Conservation (phyloP, 805 yeast genomes). For the Martiniozyma abietophila region DNA sequence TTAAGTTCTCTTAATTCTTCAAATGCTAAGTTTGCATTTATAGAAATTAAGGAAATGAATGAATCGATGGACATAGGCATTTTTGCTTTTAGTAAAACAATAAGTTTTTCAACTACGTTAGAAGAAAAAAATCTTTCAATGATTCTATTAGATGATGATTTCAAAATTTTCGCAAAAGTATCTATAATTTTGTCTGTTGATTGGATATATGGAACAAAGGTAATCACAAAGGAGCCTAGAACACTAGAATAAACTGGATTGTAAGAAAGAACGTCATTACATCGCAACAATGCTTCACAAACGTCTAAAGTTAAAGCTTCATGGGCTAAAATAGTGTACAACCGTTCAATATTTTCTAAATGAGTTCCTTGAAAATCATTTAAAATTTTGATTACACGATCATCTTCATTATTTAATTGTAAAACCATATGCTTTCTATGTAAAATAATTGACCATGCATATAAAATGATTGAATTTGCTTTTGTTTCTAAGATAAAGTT, state of each 20-base stretch:
- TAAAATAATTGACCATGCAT: constrained; percentile 58
- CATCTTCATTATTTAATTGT: constrained; percentile 23
- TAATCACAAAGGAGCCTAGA: constrained; percentile 33
- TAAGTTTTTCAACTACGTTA: constrained; percentile 33
- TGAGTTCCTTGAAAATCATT: constrained; percentile 6
- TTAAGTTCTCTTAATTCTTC: constrained; percentile 48
- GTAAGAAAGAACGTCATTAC: constrained; percentile 35
- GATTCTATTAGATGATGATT: constrained; percentile 35
- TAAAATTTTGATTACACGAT: constrained; percentile 10
- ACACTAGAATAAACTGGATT: constrained; percentile 45
- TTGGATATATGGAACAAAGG: constrained; percentile 41
- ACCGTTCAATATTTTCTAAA: constrained; percentile 15
- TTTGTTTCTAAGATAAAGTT: constrained; percentile 22
- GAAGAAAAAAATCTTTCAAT: constrained; percentile 38
- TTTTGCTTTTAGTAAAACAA: constrained; percentile 58
- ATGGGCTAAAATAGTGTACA: constrained; percentile 29
- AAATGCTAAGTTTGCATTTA: constrained; percentile 59
- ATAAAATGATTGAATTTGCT: constrained; percentile 41
- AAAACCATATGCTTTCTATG: constrained; percentile 41
- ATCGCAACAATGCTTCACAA: constrained; percentile 33
- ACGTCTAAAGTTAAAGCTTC: constrained; percentile 35
- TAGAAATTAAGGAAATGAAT: constrained; percentile 48
- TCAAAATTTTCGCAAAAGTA: constrained; percentile 34
- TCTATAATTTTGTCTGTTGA: constrained; percentile 36
- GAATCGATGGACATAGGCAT: constrained; percentile 60